These are phyloP conservation scores for Zalaria obscura DNA, from an alignment of 2,329 filamentous ascomycete species.

Conservation along the genomic window DNA sequence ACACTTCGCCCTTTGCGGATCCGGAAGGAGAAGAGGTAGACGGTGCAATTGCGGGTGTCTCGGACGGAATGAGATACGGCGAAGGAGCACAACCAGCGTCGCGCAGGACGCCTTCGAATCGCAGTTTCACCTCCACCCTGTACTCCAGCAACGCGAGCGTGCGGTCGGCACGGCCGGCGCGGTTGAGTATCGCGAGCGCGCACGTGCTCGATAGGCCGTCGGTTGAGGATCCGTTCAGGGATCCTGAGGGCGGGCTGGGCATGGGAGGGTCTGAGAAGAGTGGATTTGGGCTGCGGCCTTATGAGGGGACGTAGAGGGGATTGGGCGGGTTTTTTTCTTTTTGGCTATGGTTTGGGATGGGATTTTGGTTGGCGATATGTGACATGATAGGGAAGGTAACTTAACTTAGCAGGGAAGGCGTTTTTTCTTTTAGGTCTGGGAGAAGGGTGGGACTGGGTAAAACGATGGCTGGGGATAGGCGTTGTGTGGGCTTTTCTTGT, in stretches of 20 bases:
- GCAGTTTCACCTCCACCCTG: conserved; percentile 2
- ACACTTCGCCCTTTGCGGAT: conserved; percentile 1
- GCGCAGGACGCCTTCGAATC: background rate
- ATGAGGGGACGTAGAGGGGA: too few species aligned
- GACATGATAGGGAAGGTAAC: too few species aligned
- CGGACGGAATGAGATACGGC: background rate
- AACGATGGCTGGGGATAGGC: too few species aligned
- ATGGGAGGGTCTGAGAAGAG: background rate
- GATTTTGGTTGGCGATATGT: too few species aligned
- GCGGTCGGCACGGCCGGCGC: conserved; percentile 2
- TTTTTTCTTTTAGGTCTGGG: too few species aligned
- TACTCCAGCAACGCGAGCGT: conserved; percentile 5
- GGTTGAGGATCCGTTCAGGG: background rate
- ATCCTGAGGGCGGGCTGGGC: background rate
- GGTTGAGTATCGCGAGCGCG: conserved; percentile 1
- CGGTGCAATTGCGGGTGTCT: background rate
- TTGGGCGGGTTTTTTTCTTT: too few species aligned
- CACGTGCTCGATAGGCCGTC: background rate
- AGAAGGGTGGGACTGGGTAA: too few species aligned
- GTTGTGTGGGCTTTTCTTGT: too few species aligned
- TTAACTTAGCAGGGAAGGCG: too few species aligned
- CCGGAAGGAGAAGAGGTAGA: background rate
- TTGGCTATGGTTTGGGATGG: too few species aligned
- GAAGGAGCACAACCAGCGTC: background rate
- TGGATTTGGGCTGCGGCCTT: too few species aligned